A percentile compares a stretch with the other conserved stretches of the same genome.
Evolutionary conservation across 164 flowering plant genomes (phyloP).

Genomic region (Chimonanthus praecox): DNA sequence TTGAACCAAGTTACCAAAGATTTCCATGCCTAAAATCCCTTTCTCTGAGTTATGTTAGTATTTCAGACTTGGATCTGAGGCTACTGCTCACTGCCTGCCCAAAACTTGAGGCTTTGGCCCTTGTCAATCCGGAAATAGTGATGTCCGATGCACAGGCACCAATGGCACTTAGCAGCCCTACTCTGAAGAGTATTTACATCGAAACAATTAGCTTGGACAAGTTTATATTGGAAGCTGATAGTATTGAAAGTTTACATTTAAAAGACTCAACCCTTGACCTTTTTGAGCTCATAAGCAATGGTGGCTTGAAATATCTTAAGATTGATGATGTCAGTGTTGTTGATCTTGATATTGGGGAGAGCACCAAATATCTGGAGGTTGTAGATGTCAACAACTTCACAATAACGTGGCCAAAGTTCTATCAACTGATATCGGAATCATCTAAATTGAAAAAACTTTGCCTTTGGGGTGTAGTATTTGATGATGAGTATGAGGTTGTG

Average conservation of each 20-base stretch:
- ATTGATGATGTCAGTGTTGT: slow-evolving; percentile 83
- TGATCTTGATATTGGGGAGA: slow-evolving; percentile 81
- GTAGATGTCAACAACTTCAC: slow-evolving; percentile 89
- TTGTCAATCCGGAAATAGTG: slow-evolving; percentile 71
- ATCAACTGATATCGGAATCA: slow-evolving; percentile 73
- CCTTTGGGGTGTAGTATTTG: slow-evolving; percentile 83
- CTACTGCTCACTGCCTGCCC: slow-evolving; percentile 79
- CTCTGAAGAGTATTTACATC: slow-evolving; percentile 57
- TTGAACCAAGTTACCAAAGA: slow-evolving; percentile 79
- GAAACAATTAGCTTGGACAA: slow-evolving; percentile 82
- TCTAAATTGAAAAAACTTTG: slow-evolving; percentile 66
- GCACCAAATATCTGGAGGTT: slow-evolving; percentile 65
- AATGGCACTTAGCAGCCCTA: slow-evolving; percentile 61
- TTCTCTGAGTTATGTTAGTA: slow-evolving; percentile 62
- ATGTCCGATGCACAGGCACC: slow-evolving; percentile 77
- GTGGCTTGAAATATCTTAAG: slow-evolving; percentile 53
- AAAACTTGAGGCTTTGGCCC: slow-evolving; percentile 52
- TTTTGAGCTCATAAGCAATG: slow-evolving; percentile 77
- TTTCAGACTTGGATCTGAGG: slow-evolving; percentile 79
- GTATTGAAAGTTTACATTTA: slow-evolving; percentile 59
- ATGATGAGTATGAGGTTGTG: slow-evolving; percentile 73
- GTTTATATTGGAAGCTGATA: slow-evolving; percentile 77
- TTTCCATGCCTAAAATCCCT: slow-evolving; percentile 70
- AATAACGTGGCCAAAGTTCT: slow-evolving; percentile 74
- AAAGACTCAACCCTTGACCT: slow-evolving; percentile 75